Evolutionary conservation across 1,284 basidiomycete species (phyloP).

Genomic region (Papiliotrema flavescens): DNA sequence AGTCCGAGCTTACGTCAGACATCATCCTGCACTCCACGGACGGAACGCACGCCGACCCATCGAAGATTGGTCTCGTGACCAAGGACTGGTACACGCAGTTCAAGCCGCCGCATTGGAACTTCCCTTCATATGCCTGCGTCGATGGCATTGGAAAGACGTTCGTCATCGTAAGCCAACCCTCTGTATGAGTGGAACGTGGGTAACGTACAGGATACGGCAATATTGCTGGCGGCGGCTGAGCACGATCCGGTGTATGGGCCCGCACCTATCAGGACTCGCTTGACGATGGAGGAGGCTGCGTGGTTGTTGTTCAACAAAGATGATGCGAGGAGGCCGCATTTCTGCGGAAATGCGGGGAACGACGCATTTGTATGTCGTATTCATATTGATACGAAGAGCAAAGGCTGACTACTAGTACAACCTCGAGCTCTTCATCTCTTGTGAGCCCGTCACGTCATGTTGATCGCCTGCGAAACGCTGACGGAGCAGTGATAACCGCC

Average conservation of each 20-base stretch:
- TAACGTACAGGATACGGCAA: constrained; percentile 30
- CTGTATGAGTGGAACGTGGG: background rate
- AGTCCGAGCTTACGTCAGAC: constrained; percentile 15
- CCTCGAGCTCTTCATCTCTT: constrained; percentile 20
- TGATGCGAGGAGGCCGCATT: constrained; percentile 7
- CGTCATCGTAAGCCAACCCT: constrained; percentile 23
- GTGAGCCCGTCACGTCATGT: too few relatives aligned
- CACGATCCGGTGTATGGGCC: constrained; percentile 5
- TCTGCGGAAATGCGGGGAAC: constrained; percentile 36
- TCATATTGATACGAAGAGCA: background rate
- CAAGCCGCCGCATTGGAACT: constrained; percentile 17
- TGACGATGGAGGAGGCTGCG: constrained; percentile 21
- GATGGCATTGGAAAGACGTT: constrained; percentile 23
- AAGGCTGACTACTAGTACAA: constrained; percentile 15
- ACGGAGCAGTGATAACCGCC: constrained; percentile 20
- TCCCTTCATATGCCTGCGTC: constrained; percentile 18
- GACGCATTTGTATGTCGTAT: constrained; percentile 27
- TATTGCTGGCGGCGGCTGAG: constrained; percentile 35
- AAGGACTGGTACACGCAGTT: constrained; percentile 15
- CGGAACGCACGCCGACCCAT: constrained; percentile 12
- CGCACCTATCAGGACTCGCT: constrained; percentile 10
- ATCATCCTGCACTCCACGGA: constrained; percentile 31
- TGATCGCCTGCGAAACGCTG: constrained; percentile 17
- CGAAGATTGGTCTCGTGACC: constrained; percentile 15
- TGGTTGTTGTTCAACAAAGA: constrained; percentile 21